phyloP scores from a whole-genome alignment of 108 stramenopile genomes.

The Cyclotella atomus region DNA sequence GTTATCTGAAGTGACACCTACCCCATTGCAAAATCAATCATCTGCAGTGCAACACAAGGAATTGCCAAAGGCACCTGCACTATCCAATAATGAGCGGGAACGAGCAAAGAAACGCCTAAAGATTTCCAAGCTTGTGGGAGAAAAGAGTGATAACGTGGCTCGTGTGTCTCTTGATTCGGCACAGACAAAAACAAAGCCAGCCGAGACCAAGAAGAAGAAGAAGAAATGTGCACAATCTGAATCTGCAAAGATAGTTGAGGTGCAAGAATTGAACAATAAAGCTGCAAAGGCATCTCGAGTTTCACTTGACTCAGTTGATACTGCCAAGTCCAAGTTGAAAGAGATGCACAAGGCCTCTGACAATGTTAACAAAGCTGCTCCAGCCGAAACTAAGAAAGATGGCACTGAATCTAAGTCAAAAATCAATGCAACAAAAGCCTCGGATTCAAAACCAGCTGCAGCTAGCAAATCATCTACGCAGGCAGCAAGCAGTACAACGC shows the following conservation, averaged over 20 bases:
- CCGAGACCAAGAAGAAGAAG: not conserved
- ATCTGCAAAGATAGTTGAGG: not conserved
- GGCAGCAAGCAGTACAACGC: not conserved
- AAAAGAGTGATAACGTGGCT: not conserved
- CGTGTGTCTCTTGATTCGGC: slow-evolving; percentile 5
- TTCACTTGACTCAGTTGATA: not conserved
- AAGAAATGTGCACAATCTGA: no score
- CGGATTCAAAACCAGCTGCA: not conserved
- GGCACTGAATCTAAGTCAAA: not conserved
- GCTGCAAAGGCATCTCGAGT: not conserved
- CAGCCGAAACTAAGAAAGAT: not conserved
- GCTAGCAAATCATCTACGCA: not conserved
- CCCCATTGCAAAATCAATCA: not conserved
- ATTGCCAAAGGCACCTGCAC: not conserved
- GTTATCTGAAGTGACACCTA: not conserved
- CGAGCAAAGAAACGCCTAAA: not conserved
- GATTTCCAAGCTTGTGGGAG: no score
- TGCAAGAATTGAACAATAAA: not conserved
- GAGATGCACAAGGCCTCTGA: not conserved
- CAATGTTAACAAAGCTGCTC: not conserved
- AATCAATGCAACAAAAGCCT: not conserved
- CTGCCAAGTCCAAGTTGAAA: not conserved
- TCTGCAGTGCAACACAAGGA: not conserved
- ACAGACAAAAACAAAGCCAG: not conserved
- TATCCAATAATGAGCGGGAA: not conserved